Evolutionary conservation across 306 rosid genomes (phyloP), one percentile per base, ranked within the genome.

Genomic region (Trifolium subterraneum): DNA sequence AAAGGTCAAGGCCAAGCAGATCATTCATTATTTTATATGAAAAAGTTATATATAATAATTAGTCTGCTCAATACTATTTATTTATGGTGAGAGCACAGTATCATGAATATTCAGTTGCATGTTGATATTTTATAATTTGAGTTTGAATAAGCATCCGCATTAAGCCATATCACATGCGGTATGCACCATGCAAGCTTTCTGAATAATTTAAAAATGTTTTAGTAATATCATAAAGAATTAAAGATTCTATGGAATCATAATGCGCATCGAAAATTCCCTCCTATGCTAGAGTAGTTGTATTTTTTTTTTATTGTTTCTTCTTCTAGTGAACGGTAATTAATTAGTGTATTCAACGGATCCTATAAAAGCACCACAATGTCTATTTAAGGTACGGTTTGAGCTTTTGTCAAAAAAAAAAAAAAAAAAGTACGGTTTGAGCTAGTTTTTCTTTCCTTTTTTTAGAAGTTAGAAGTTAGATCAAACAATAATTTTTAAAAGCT

Each of bases 201-300:
- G 16, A 58, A 13, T 23, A 70, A 39, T 38, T 78, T 31, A 70
- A n/a, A n/a, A n/a, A 16, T 70, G 20, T 11, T 33, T 38, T 27
- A 27, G 31, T 3, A 38, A 67, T 51, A 70, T 71, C 78, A 38
- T 42, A 56, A 16, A 16, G 80, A 80, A 70, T 70, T 42, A 56
- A 16, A 16, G 80, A 80, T 75, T 70, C 77, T 64, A 65, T 20
- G 75, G 85, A 71, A 81, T 76, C 61, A 8, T 55, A 47, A 29
- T 23, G n/a, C 22, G 22, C 60, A 27, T 27, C 60, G 22, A 60
- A 60, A 73, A 27, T 51, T 73, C 16, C 33, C 68, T 19, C 55
- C 48, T 2, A 39, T 10, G 10, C 31, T 27, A 27, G 31, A 39
- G 3, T 39, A 39, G 5, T 10, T 11, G 11, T 39, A 4, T 0